phyloP scores from a whole-genome alignment of 1,284 basidiomycete genomes.

The Pseudozyma hubeiensis region DNA sequence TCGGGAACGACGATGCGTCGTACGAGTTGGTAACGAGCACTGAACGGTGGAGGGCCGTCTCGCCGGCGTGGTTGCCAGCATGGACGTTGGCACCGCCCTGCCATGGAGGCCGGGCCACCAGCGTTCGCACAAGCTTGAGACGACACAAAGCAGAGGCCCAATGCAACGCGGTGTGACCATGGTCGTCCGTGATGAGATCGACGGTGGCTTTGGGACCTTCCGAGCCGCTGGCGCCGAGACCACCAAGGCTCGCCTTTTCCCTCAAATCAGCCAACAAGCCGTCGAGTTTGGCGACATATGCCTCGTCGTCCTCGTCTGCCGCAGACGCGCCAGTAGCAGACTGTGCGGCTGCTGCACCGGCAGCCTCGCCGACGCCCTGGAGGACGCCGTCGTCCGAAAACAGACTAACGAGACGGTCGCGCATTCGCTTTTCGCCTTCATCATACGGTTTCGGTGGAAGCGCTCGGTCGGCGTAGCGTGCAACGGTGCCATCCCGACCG shows the following conservation, averaged over 20 bases:
- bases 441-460: conserved; percentile 59
- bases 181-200: conserved; percentile 79
- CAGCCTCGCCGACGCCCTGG: conserved; percentile 10
- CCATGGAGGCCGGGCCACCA: conserved; percentile 74
- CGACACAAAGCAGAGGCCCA: conserved; percentile 89
- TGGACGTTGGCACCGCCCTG: conserved; percentile 64
- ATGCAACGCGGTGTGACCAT: conserved; percentile 93
- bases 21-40: conserved; percentile 89
- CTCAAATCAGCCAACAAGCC: conserved; percentile 45
- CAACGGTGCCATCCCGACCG: conserved; percentile 39
- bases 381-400: conserved; percentile 60
- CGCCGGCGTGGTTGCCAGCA: conserved; percentile 82
- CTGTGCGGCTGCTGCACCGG: conserved; percentile 3
- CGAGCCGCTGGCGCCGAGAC: conserved; percentile 75
- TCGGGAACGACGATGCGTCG: conserved; percentile 79
- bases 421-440: conserved; percentile 63
- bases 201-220: conserved; percentile 77
- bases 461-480: conserved; percentile 66
- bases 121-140: conserved; percentile 58
- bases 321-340: conserved; percentile 8
- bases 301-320: conserved; percentile 22
- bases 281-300: conserved; percentile 40
- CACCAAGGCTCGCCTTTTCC: conserved; percentile 50
- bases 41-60: conserved; percentile 92
- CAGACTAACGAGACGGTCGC: conserved; percentile 59